These are phyloP conservation scores for Nitzschia inconspicua DNA, from an alignment of 108 stramenopile genomes.

Conservation along the genomic window DNA sequence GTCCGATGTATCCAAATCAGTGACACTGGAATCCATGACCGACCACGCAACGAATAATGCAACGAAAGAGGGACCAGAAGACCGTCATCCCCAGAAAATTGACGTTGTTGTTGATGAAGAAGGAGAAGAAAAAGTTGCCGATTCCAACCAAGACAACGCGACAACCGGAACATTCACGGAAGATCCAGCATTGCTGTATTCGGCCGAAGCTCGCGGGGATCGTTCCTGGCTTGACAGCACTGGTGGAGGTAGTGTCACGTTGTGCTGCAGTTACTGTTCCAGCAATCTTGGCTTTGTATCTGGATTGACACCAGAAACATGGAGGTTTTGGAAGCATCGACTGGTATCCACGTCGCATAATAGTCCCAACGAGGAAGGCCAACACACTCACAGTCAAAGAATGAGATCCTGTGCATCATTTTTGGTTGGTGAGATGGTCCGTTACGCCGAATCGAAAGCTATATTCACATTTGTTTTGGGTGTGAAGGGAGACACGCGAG, in stretches of 20 bases:
- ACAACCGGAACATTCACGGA: neutral
- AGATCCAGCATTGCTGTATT: neutral
- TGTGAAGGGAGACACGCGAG: neutral
- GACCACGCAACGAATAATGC: neutral
- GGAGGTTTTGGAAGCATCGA: slow-evolving; percentile 75
- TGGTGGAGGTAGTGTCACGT: slow-evolving; percentile 31
- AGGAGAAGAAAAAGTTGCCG: slow-evolving; percentile 1
- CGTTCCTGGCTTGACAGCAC: slow-evolving; percentile 33
- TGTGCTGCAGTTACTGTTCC: slow-evolving; percentile 53
- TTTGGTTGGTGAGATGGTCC: slow-evolving; percentile 72
- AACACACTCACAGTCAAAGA: no score
- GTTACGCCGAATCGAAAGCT: slow-evolving; percentile 78
- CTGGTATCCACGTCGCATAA: slow-evolving; percentile 27
- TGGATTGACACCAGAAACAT: slow-evolving; percentile 41
- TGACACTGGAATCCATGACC: neutral
- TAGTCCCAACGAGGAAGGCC: no score
- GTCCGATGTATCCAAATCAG: slow-evolving; percentile 25
- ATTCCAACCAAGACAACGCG: neutral
- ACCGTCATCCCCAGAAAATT: no score
- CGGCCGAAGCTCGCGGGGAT: slow-evolving; percentile 29
- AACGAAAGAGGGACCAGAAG: neutral
- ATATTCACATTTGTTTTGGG: slow-evolving; percentile 71
- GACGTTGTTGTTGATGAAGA: neutral
- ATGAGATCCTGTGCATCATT: slow-evolving; percentile 51
- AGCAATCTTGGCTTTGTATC: slow-evolving; percentile 68